These are phyloP conservation scores for Oxytropis ochrocephala DNA, from an alignment of 306 rosid species.

Conservation along the genomic window DNA sequence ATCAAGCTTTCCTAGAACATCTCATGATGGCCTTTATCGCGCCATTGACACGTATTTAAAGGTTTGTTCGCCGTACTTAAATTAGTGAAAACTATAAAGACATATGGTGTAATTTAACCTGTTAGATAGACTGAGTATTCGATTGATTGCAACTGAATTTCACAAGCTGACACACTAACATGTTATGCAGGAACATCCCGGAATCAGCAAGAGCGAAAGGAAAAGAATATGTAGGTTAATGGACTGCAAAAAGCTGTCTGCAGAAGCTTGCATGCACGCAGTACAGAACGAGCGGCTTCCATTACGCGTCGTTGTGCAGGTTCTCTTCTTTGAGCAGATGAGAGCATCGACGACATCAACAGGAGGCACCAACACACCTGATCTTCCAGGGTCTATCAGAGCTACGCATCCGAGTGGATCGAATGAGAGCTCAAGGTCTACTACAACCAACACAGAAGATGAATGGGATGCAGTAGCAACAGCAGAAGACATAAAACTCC, in stretches of 20 bases:
- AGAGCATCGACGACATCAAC: constrained; percentile 50
- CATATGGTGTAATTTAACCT: not conserved
- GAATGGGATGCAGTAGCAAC: constrained; percentile 83
- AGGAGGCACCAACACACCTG: constrained; percentile 57
- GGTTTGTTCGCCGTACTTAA: constrained; percentile 32
- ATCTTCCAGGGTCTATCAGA: constrained; percentile 53
- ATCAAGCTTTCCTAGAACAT: constrained; percentile 58
- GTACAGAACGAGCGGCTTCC: constrained; percentile 95
- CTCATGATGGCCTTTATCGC: constrained; percentile 86
- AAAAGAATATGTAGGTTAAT: constrained; percentile 80
- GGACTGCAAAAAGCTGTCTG: constrained; percentile 86
- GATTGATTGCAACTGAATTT: not conserved
- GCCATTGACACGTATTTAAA: constrained; percentile 83
- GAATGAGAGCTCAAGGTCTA: constrained; percentile 83
- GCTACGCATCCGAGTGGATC: constrained; percentile 64
- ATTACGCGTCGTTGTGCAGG: constrained; percentile 74
- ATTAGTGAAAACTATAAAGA: not conserved
- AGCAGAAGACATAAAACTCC: constrained; percentile 56
- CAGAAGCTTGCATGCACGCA: constrained; percentile 90
- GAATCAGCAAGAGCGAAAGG: constrained; percentile 77
- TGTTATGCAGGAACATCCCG: constrained; percentile 77
- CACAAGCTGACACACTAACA: not conserved
- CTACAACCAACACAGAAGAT: constrained; percentile 73
- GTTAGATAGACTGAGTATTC: not conserved
- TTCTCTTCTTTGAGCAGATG: constrained; percentile 88